Percentiles rank a stretch among this genome's conserved stretches.
These are phyloP conservation scores for Aspergillus unguis DNA, from an alignment of 2,329 filamentous ascomycete species.

Conservation along the genomic window DNA sequence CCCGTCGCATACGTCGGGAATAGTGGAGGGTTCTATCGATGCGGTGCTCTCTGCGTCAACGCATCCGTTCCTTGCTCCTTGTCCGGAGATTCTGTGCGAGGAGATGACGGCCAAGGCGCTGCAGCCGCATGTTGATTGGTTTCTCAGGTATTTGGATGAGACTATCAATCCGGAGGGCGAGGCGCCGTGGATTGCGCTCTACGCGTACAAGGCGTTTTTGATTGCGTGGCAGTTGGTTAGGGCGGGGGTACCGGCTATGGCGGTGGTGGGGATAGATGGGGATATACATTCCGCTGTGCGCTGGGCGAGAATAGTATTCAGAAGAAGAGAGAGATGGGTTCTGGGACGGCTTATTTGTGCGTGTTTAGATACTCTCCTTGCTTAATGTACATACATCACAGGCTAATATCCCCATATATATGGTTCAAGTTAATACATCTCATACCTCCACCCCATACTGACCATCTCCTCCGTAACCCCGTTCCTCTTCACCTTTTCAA, in stretches of 20 bases:
- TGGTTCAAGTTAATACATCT: slow-evolving; percentile 38
- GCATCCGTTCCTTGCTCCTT: slow-evolving; percentile 29
- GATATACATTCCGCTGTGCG: slow-evolving; percentile 22
- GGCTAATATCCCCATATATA: too few relatives aligned
- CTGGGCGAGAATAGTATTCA: slow-evolving; percentile 35
- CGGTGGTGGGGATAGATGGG: slow-evolving; percentile 31
- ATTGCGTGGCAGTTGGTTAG: slow-evolving; percentile 41
- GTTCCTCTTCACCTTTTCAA: slow-evolving; percentile 41
- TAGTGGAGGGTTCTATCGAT: slow-evolving; percentile 39
- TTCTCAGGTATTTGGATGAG: slow-evolving; percentile 36
- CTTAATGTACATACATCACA: too few relatives aligned
- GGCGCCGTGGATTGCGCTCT: slow-evolving; percentile 41
- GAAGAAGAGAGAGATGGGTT: slow-evolving; percentile 28
- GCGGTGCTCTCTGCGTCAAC: slow-evolving; percentile 29
- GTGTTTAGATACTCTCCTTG: slow-evolving; percentile 23
- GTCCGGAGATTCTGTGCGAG: slow-evolving; percentile 33
- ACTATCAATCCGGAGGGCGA: slow-evolving; percentile 24
- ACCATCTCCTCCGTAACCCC: slow-evolving; percentile 47
- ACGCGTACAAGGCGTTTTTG: slow-evolving; percentile 42
- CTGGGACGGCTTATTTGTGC: slow-evolving; percentile 31
- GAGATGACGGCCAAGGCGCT: slow-evolving; percentile 25
- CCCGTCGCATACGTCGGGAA: slow-evolving; percentile 39
- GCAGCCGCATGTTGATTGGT: slow-evolving; percentile 41
- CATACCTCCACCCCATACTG: slow-evolving; percentile 43
- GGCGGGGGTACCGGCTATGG: slow-evolving; percentile 32